A percentile compares a stretch with the other conserved stretches of the same genome.
Conservation (phyloP, 139 green algal genomes). For the Mesotaenium endlicherianum region DNA sequence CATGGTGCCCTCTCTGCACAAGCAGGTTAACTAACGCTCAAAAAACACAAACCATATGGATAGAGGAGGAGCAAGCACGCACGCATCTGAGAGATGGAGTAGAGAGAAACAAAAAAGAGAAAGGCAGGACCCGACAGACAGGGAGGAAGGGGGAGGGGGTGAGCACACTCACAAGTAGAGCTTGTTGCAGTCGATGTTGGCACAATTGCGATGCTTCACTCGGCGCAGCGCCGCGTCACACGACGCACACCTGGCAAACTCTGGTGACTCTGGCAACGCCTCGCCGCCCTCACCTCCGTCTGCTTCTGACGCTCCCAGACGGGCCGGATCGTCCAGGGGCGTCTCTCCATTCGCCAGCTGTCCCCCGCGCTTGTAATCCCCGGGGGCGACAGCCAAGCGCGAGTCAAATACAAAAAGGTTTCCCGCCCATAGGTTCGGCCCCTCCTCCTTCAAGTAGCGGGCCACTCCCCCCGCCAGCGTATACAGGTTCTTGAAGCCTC, state of each 20-base stretch:
- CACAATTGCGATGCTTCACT: slow-evolving; percentile 47
- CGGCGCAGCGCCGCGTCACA: slow-evolving; percentile 14
- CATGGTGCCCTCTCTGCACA: neutral
- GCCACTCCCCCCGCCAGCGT: slow-evolving; percentile 89
- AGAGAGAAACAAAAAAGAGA: slow-evolving; percentile 12
- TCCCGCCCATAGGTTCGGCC: slow-evolving; percentile 75
- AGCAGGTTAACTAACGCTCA: neutral
- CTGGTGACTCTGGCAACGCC: neutral
- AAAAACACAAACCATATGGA: neutral
- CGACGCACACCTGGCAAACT: slow-evolving; percentile 18
- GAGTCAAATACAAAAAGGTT: slow-evolving; percentile 96
- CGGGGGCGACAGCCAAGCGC: slow-evolving; percentile 65
- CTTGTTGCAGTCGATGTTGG: slow-evolving; percentile 52
- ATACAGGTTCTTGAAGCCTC: slow-evolving; percentile 85
- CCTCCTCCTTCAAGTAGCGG: slow-evolving; percentile 62
- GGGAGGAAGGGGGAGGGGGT: neutral
- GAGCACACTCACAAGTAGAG: slow-evolving; percentile 47
- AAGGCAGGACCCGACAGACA: neutral
- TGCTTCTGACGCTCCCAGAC: neutral
- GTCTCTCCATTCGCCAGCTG: neutral
- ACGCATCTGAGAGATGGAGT: neutral
- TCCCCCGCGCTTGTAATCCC: slow-evolving; percentile 15
- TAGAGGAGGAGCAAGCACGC: neutral
- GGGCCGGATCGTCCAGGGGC: neutral
- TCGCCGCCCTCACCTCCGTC: neutral